These are phyloP conservation scores for Ceratocystis papillata DNA, from an alignment of 2,329 filamentous ascomycete species.

Conservation along the genomic window DNA sequence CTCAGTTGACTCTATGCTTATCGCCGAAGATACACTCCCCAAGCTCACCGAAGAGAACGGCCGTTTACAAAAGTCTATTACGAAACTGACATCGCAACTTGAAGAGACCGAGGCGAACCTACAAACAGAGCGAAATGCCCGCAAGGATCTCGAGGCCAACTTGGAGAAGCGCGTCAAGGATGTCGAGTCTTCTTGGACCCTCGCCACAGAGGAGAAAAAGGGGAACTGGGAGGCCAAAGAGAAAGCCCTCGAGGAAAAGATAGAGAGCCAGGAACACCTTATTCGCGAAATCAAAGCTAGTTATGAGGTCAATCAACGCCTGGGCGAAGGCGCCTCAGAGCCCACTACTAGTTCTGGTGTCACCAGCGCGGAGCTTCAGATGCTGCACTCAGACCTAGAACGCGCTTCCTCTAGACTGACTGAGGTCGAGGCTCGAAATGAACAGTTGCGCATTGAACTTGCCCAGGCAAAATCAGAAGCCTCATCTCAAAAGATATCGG, in stretches of 20 bases:
- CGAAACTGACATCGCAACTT: constrained; percentile 64
- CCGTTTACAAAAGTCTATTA: constrained; percentile 69
- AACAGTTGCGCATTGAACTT: constrained; percentile 80
- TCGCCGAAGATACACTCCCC: constrained; percentile 84
- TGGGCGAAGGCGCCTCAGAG: constrained; percentile 55
- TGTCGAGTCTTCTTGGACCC: constrained; percentile 79
- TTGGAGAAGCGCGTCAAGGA: constrained; percentile 76
- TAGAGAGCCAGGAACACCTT: constrained; percentile 84
- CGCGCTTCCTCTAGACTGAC: constrained; percentile 76
- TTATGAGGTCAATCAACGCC: constrained; percentile 87
- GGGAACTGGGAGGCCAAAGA: constrained; percentile 96
- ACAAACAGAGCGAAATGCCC: constrained; percentile 62
- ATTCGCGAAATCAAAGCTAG: constrained; percentile 92
- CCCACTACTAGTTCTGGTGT: constrained; percentile 53
- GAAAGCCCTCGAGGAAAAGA: constrained; percentile 78
- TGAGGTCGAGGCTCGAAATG: constrained; percentile 87
- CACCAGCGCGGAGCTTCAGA: constrained; percentile 81
- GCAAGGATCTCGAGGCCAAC: constrained; percentile 64
- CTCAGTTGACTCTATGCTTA: constrained; percentile 74
- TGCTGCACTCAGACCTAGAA: constrained; percentile 84
- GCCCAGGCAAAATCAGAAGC: constrained; percentile 66
- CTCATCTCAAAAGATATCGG: constrained; percentile 49
- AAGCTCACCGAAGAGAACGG: constrained; percentile 82
- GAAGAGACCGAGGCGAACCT: constrained; percentile 72
- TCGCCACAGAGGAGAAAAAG: constrained; percentile 82